These are phyloP conservation scores for Hortiboletus flavorubellus DNA, from an alignment of 768 basidiomycete genomes.

Conservation along the genomic window DNA sequence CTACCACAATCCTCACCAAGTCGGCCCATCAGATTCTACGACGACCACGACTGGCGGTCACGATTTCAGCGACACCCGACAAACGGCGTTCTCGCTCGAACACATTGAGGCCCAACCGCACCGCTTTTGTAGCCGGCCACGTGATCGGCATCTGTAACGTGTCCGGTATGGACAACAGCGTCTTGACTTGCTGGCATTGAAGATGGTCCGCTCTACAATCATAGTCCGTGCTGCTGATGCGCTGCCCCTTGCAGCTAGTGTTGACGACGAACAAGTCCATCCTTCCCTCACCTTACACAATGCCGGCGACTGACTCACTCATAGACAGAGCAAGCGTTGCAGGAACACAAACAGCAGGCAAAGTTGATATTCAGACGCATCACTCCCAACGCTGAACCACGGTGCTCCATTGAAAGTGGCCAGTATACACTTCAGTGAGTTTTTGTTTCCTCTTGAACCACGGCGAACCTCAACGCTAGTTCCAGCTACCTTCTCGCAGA, in stretches of 20 bases:
- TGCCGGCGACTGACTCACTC: slow-evolving; percentile 2
- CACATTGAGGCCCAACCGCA: not conserved
- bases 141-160: slow-evolving; percentile 7
- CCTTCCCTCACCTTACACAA: not conserved
- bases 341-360: slow-evolving; percentile 98
- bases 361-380: slow-evolving; percentile 96
- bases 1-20: too few species aligned
- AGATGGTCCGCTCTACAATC: slow-evolving; percentile 85
- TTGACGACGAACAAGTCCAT: slow-evolving; percentile 92
- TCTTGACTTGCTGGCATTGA: not conserved
- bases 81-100: not conserved
- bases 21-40: too few species aligned
- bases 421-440: slow-evolving; percentile 93
- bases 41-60: not conserved
- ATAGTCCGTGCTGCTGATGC: slow-evolving; percentile 84
- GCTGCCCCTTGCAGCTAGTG: slow-evolving; percentile 89
- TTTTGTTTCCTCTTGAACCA: slow-evolving; percentile 17
- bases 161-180: not conserved
- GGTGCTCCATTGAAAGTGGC: slow-evolving; percentile 95
- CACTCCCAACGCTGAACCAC: slow-evolving; percentile 89
- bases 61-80: not conserved
- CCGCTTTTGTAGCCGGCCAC: not conserved
- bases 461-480: slow-evolving; percentile 7
- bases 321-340: slow-evolving; percentile 89
- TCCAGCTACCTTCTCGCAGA: slow-evolving; percentile 89